Conservation (phyloP, 768 basidiomycete genomes). For the Collybia sordida region DNA sequence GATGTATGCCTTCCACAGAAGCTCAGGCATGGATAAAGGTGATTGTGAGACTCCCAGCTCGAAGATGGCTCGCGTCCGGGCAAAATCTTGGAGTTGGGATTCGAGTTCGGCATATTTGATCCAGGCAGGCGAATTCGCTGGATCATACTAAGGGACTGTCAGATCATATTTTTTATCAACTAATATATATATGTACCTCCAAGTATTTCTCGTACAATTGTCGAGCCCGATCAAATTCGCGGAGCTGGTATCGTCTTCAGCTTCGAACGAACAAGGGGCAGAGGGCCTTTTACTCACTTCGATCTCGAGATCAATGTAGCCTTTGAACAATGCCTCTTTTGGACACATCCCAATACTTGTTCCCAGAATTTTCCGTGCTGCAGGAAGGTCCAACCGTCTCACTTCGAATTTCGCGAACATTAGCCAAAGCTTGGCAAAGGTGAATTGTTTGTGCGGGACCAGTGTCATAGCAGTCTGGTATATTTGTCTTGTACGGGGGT, state of each 20-base stretch:
- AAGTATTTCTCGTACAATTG: slow-evolving; percentile 92
- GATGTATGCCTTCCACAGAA: slow-evolving; percentile 93
- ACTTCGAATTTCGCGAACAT: slow-evolving; percentile 93
- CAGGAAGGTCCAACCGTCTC: slow-evolving; percentile 73
- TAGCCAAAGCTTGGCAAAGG: slow-evolving; percentile 96
- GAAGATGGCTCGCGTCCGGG: slow-evolving; percentile 90
- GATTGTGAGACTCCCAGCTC: slow-evolving; percentile 86
- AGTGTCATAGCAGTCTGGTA: slow-evolving; percentile 88
- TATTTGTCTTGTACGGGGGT: slow-evolving; percentile 81
- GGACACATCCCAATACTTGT: slow-evolving; percentile 94
- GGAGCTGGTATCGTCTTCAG: slow-evolving; percentile 50
- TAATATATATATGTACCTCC: slow-evolving; percentile 52
- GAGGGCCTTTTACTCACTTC: slow-evolving; percentile 50
- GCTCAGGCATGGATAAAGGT: slow-evolving; percentile 91
- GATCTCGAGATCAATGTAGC: slow-evolving; percentile 92
- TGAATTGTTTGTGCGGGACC: slow-evolving; percentile 95
- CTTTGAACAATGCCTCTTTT: slow-evolving; percentile 93
- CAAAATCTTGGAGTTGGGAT: slow-evolving; percentile 80
- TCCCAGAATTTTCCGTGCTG: slow-evolving; percentile 89
- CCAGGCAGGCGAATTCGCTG: slow-evolving; percentile 91
- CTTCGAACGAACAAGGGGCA: background rate
- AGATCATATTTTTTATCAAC: slow-evolving; percentile 1
- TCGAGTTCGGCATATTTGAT: slow-evolving; percentile 95
- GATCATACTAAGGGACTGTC: slow-evolving; percentile 59
- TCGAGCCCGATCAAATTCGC: slow-evolving; percentile 94